phyloP scores from a whole-genome alignment of 495 filamentous ascomycete genomes.

The Hypoxylon intermedium region DNA sequence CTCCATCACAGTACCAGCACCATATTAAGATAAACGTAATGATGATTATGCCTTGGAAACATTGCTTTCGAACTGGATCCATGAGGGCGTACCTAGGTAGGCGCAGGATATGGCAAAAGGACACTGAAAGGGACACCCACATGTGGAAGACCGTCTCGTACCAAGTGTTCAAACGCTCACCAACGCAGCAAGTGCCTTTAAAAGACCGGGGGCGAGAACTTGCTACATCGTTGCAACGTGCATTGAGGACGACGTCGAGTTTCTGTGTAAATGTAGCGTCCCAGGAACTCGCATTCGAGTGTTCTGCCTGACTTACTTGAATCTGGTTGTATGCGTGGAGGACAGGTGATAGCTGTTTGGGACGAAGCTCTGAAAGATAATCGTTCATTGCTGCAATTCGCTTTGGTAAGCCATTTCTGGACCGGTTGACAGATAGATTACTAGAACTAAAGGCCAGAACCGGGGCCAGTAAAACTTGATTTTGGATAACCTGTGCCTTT shows the following conservation, averaged over 20 bases:
- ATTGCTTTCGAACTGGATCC: not conserved
- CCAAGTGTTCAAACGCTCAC: conserved; percentile 45
- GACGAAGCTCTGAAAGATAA: conserved; percentile 57
- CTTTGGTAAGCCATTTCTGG: conserved; percentile 56
- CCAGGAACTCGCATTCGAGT: conserved; percentile 56
- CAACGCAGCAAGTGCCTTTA: conserved; percentile 65
- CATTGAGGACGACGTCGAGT: conserved; percentile 64
- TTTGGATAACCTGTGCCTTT: conserved; percentile 25
- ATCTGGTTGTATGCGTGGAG: conserved; percentile 61
- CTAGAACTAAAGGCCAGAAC: conserved; percentile 62
- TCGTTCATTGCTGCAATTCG: conserved; percentile 63
- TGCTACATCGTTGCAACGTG: conserved; percentile 61
- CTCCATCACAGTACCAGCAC: conserved; percentile 65
- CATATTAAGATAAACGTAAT: conserved; percentile 53
- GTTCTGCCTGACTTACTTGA: conserved; percentile 41
- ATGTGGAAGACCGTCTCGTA: conserved; percentile 46
- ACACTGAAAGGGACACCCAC: conserved; percentile 5
- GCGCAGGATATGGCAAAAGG: not conserved
- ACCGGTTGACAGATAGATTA: conserved; percentile 54
- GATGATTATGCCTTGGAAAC: conserved; percentile 21
- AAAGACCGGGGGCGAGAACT: conserved; percentile 52
- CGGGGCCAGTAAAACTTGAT: conserved; percentile 59
- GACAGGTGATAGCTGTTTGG: conserved; percentile 53
- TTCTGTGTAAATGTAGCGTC: conserved; percentile 55
- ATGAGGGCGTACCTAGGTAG: not conserved